Percentiles rank a stretch among this genome's conserved stretches.
These are phyloP conservation scores for Vicia faba DNA, from an alignment of 306 rosid genomes.

Conservation along the genomic window DNA sequence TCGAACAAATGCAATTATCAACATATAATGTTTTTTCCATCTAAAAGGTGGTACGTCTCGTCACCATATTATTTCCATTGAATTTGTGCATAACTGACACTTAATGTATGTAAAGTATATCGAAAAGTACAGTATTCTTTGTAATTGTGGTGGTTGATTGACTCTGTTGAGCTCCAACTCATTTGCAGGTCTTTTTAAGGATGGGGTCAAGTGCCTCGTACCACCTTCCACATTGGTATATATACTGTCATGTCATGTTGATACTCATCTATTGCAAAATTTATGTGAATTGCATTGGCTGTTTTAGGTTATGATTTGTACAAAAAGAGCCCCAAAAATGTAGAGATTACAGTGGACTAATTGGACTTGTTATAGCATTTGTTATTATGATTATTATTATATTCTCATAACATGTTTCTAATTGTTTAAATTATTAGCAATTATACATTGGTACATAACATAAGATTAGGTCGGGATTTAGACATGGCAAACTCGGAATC, in stretches of 20 bases:
- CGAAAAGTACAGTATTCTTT: neutral
- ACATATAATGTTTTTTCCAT: neutral
- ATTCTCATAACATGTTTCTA: no score
- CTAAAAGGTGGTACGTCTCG: neutral
- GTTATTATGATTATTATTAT: neutral
- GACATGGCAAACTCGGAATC: no score
- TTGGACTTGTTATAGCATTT: neutral
- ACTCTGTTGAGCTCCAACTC: neutral
- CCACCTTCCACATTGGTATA: neutral
- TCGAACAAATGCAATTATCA: neutral
- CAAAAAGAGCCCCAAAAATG: neutral
- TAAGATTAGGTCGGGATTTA: no score
- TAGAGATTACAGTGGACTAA: neutral
- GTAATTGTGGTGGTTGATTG: neutral
- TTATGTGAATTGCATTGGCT: neutral
- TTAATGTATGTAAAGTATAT: neutral
- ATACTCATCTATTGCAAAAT: neutral
- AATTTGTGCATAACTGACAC: neutral
- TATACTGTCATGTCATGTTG: neutral
- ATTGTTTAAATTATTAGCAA: no score
- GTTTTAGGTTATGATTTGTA: neutral
- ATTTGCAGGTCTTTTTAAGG: constrained; percentile 2
- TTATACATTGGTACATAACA: no score
- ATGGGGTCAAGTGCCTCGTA: neutral
- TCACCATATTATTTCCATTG: neutral